Conservation (phyloP, 176 grass and related monocot genomes). For the Otatea glauca region DNA sequence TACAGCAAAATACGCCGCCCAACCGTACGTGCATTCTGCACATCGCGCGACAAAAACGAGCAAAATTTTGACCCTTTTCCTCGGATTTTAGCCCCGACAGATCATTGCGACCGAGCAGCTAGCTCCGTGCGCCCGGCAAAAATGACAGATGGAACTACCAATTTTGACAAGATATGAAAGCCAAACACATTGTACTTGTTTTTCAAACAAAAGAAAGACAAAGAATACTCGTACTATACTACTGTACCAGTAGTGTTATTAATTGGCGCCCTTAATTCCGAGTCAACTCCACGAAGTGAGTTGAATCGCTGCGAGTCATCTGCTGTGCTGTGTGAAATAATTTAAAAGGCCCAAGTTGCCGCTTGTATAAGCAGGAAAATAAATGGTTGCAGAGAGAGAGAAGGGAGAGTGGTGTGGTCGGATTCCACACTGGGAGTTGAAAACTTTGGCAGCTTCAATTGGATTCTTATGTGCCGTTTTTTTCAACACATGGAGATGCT, state of each 20-base stretch:
- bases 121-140: conserved; percentile 20
- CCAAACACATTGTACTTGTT: neutral
- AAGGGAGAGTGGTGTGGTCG: conserved; percentile 36
- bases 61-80: conserved; percentile 23
- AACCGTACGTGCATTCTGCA: neutral
- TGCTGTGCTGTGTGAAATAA: conserved; percentile 48
- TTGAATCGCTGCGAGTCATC: conserved; percentile 35
- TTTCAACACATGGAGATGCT: conserved; percentile 44
- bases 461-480: conserved; percentile 50
- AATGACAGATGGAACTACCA: conserved; percentile 32
- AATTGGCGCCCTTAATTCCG: conserved; percentile 48
- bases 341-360: conserved; percentile 51
- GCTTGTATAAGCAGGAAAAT: conserved; percentile 28
- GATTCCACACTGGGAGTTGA: conserved; percentile 54
- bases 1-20: conserved; percentile 29
- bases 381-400: conserved; percentile 8
- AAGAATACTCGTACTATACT: conserved; percentile 5
- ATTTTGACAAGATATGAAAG: conserved; percentile 27
- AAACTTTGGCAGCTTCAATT: conserved; percentile 44
- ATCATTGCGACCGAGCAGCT: neutral
- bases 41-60: neutral
- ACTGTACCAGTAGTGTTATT: conserved; percentile 21
- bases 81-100: conserved; percentile 37
- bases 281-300: conserved; percentile 46
- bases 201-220: neutral